Percentiles rank a stretch among this genome's conserved stretches.
Conservation (phyloP, 1,284 basidiomycete genomes). For the Volvariella surrecta region DNA sequence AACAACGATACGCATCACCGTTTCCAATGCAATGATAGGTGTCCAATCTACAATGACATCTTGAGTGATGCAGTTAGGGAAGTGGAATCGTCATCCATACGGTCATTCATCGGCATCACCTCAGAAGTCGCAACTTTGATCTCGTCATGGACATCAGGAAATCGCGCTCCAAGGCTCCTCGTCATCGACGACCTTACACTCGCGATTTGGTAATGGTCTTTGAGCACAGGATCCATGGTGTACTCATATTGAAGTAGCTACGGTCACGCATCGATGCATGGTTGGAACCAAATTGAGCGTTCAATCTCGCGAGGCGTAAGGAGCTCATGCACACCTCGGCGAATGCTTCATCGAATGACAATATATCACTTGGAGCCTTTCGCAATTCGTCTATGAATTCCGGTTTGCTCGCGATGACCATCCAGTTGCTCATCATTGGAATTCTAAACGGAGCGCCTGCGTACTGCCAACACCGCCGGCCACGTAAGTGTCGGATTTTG, state of each 20-base stretch:
- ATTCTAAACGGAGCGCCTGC: constrained; percentile 31
- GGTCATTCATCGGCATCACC: constrained; percentile 7
- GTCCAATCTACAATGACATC: constrained; percentile 30
- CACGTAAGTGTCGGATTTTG: neutral
- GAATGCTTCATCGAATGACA: constrained; percentile 26
- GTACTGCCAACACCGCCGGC: constrained; percentile 17
- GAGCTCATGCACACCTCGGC: constrained; percentile 20
- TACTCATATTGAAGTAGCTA: constrained; percentile 9
- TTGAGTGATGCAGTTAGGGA: neutral
- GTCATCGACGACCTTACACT: constrained; percentile 11
- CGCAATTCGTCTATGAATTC: constrained; percentile 31
- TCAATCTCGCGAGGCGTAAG: neutral
- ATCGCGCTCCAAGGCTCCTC: constrained; percentile 8
- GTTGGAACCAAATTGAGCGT: neutral
- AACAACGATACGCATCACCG: constrained; percentile 29
- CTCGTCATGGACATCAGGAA: constrained; percentile 12
- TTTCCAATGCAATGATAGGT: constrained; percentile 20
- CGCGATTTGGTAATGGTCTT: constrained; percentile 8
- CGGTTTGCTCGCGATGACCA: constrained; percentile 26
- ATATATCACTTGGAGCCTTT: constrained; percentile 26
- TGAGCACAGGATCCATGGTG: constrained; percentile 8
- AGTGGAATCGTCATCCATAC: neutral
- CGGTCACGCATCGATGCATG: neutral
- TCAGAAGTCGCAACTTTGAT: constrained; percentile 9
- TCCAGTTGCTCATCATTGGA: constrained; percentile 27